A percentile compares a stretch with the other conserved stretches of the same genome.
Evolutionary conservation across 345 rosid genomes (phyloP).

Genomic region (Brassica juncea): DNA sequence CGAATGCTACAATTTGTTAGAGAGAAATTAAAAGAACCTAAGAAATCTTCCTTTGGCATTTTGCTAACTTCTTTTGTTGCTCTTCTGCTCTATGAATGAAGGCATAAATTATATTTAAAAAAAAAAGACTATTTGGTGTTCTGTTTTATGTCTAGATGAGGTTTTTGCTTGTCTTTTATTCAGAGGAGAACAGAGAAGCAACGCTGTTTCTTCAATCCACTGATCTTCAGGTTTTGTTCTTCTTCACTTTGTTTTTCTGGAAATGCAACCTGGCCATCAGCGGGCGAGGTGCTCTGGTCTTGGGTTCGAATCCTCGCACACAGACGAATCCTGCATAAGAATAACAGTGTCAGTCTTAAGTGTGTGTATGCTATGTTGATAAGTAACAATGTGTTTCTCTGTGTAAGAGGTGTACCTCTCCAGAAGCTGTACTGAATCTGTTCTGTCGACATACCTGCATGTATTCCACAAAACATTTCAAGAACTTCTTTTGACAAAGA

Average conservation of each 20-base stretch:
- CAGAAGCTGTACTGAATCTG: conserved; percentile 80
- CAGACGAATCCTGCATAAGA: conserved; percentile 73
- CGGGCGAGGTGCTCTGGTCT: conserved; percentile 81
- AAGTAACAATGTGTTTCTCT: conserved; percentile 5
- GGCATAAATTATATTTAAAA: neutral
- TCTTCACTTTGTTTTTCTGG: conserved; percentile 56
- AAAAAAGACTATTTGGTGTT: neutral
- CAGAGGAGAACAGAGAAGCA: conserved; percentile 9
- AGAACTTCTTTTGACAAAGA: conserved; percentile 20
- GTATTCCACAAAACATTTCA: conserved; percentile 32
- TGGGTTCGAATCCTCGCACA: conserved; percentile 82
- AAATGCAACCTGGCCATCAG: conserved; percentile 75
- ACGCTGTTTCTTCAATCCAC: neutral
- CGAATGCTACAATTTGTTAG: conserved; percentile 26
- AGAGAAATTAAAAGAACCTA: conserved; percentile 4
- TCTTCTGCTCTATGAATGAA: conserved; percentile 17
- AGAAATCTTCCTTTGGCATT: neutral
- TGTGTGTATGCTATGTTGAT: conserved; percentile 5
- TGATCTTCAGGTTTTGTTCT: conserved; percentile 8
- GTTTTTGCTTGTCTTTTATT: conserved; percentile 26
- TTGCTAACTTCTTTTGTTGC: neutral
- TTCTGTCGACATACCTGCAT: conserved; percentile 74
- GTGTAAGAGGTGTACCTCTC: conserved; percentile 60
- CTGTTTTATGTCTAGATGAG: neutral
- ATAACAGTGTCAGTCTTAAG: neutral